A percentile compares a stretch with the other conserved stretches of the same genome.
Conservation (phyloP, 345 rosid species). For the Abelmoschus esculentus region DNA sequence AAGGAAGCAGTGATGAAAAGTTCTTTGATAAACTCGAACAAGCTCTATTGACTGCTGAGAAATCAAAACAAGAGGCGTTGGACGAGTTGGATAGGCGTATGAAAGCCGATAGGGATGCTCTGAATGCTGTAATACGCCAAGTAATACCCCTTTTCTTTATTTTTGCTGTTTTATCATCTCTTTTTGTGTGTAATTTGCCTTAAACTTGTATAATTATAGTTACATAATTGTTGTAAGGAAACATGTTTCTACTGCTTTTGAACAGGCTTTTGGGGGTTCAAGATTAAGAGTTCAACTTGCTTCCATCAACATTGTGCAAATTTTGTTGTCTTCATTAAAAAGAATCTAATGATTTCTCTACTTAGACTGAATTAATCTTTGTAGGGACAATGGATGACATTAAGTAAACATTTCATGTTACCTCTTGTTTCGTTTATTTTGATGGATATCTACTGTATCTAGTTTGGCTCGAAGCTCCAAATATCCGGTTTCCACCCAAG, state of each 20-base stretch:
- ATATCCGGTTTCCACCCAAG: no score
- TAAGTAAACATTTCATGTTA: no score
- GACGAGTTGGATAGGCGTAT: conserved; percentile 40
- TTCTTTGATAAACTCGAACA: conserved; percentile 32
- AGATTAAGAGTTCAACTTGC: no score
- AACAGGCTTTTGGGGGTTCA: no score
- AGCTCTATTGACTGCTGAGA: conserved; percentile 33
- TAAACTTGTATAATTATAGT: background rate
- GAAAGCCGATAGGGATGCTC: conserved; percentile 36
- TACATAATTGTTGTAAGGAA: background rate
- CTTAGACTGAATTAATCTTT: no score
- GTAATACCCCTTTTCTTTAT: conserved; percentile 21
- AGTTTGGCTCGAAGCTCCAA: no score
- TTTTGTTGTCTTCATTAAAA: no score
- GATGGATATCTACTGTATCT: no score
- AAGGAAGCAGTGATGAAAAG: conserved; percentile 21
- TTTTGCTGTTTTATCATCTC: background rate
- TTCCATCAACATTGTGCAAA: no score
- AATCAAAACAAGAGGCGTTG: conserved; percentile 33
- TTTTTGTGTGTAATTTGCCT: background rate
- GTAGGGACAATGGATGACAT: no score
- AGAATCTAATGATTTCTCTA: no score
- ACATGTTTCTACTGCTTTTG: background rate
- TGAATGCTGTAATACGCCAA: conserved; percentile 26
- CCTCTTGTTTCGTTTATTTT: no score